Base-by-base conservation (phyloP, 2,329 filamentous ascomycete genomes). In the Neurospora sp. region DNA sequence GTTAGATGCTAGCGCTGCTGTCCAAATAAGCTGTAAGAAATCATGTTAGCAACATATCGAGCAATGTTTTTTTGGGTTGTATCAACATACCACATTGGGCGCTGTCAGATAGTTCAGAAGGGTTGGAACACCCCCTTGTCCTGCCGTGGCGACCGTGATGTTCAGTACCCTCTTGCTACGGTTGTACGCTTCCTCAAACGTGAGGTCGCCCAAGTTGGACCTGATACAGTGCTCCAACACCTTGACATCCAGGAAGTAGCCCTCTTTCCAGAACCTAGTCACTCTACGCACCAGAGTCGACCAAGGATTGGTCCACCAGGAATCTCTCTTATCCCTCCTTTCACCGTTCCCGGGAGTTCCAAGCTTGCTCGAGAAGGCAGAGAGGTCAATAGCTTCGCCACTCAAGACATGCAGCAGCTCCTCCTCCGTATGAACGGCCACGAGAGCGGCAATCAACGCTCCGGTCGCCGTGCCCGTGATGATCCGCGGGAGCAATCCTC, bases 401-500 rank as follows among this genome's bases (percentile, higher is more conserved):
- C 88, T 89, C 62, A 97, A 82, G 67, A 97, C 90, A 0, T 83
- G 84, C 1, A 92, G 87, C 38, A 98, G 83, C 77, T 97, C 94
- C 68, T 93, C 92, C 75, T 96, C 91, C 0, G 91, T 93, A 78
- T 96, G 93, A 19, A 96, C 91, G 5, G 92, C 91, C 1, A 98
- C 92, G 37, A 97, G 83, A 12, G 93, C 93, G 1, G 93, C 94
- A 73, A 97, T 95, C 75, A 97, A 82, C 8, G 94, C 95, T 15
- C 95, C 95, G 0, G 93, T 97, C 4, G 91, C 94, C 1, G 93
- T 97, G 8, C 95, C 95, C 0, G 93, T 93, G 74, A 98, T 94
- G 75, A 97, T 97, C 62, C 93, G 88, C 4, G 96, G 95, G 66
- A 97, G 83, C 17, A 97, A 81, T 0, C 92, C 92, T 37, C 91